Base-by-base conservation (phyloP, 1,284 basidiomycete genomes). In the Coriolopsis trogii region DNA sequence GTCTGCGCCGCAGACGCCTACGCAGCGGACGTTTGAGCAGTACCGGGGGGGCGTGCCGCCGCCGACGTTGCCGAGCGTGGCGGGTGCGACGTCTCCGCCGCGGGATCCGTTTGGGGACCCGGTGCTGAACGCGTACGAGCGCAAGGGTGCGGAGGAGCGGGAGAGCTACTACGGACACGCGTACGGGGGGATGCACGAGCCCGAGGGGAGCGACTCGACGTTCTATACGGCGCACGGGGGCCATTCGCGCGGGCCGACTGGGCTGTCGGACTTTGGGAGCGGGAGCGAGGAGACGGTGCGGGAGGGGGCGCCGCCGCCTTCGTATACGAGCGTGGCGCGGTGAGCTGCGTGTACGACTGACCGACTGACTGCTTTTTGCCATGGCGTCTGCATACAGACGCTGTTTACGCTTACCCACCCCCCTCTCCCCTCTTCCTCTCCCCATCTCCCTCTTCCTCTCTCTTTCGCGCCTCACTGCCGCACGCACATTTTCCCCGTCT, bases 111-210 rank as follows among this genome's bases (percentile, higher is more conserved):
- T 57, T 37, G 25, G 31, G 39, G 58, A 60, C 46, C 49, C 54
- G 44, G 45, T 54, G 61, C 61, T 57, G 46, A 52, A 60, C 53
- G 55, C 55, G 55, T 59, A 55, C 40, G 61, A 53, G 23, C 28
- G 21, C n/a, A n/a, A n/a, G n/a, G n/a, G n/a, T n/a, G n/a, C n/a
- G n/a, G n/a, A n/a, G n/a, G n/a, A n/a, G n/a, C n/a, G n/a, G n/a
- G n/a, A n/a, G n/a, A n/a, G n/a, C n/a, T n/a, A n/a, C n/a, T n/a
- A n/a, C 21, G 34, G 28, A 28, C 8, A n/a, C 9, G 21, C 21
- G 15, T 16, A 34, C 31, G 39, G 21, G 3, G 33, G 41, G n/a
- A 41, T 47, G 18, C 58, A 55, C 41, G 53, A 40, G 21, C 26
- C 42, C 24, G 53, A 62, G 39, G 38, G 55, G 49, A 63, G 49